Evolutionary conservation across 2,329 filamentous ascomycete species (phyloP).

Genomic region (Venturia oleaginea): DNA sequence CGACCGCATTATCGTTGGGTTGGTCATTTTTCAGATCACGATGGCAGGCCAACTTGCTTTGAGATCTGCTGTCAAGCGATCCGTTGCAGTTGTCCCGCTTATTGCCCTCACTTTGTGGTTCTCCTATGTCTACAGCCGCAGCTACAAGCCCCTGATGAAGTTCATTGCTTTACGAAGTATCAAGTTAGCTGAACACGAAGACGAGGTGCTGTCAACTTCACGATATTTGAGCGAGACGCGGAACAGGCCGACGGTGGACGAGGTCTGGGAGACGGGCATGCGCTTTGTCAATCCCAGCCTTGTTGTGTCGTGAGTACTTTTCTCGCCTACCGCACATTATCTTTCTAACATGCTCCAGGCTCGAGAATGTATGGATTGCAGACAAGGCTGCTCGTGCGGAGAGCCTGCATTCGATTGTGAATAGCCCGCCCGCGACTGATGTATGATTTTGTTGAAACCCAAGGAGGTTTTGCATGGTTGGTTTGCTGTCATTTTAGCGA

Average conservation of each 20-base stretch:
- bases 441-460: not conserved
- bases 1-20: conserved; percentile 76
- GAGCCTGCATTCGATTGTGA: not conserved
- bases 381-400: conserved; percentile 20
- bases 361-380: conserved; percentile 61
- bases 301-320: conserved; percentile 49
- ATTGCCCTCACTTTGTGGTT: conserved; percentile 81
- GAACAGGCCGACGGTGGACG: conserved; percentile 52
- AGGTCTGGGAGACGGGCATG: conserved; percentile 59
- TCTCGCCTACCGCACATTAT: too few species aligned
- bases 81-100: conserved; percentile 65
- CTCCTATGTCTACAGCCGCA: conserved; percentile 66
- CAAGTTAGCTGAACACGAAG: conserved; percentile 49
- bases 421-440: conserved; percentile 1
- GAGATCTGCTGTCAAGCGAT: conserved; percentile 61
- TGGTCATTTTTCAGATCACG: conserved; percentile 82
- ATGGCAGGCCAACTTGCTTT: conserved; percentile 81
- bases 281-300: conserved; percentile 72
- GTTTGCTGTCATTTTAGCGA: conserved; percentile 1
- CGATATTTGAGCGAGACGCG: conserved; percentile 23
- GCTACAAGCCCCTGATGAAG: conserved; percentile 79
- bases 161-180: conserved; percentile 91
- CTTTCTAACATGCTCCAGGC: conserved; percentile 32
- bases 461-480: not conserved
- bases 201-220: conserved; percentile 39